Evolutionary conservation across 192 early-diverging fungal species (phyloP), one percentile per base, ranked within the genome.

Genomic region (Umbelopsis isabellina): DNA sequence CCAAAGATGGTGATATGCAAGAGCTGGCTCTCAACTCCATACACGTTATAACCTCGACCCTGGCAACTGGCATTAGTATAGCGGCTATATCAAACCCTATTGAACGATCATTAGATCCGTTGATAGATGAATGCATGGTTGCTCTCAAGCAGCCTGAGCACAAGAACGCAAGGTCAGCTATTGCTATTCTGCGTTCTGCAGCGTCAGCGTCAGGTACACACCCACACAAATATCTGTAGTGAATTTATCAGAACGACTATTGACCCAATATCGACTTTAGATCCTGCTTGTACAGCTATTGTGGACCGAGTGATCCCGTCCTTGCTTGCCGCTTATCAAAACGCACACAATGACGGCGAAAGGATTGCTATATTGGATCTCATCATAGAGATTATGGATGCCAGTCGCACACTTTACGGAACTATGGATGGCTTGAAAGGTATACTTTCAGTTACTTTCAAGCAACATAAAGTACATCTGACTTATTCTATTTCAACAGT

Each of bases 361-460:
- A 83, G 86, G 49, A 88, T 87, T 23, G 85, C 85, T 21, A 80
- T 90, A 18, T 72, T 92, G 67, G 89, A 88, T 55, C 84, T 90
- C 8, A 75, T 95, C 4, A 82, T 87, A 66, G 87, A 94, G 64
- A 85, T 95, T 33, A 72, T 97, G 15, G 86, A 85, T 7, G 92
- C 90, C 3, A 89, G 87, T 69, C 71, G 72, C 46, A 75, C 49
- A 47, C 83, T 89, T 23, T 91, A 91, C 75, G 89, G 89, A 27
- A 72, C 86, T 33, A 74, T 82, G 27, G 82, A 84, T 61, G 46
- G 55, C 55, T 25, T 27, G 4, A 61, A 61, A 61, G 55, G 55
- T 61, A 41, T 7, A 10, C 37, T 4, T 41, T 33, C 3, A 0
- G 25, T 5, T 61, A 0, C 1, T 8, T 30, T 30, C 1, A 11